Evolutionary conservation across 768 basidiomycete genomes (phyloP).

Genomic region (Asterophora lycoperdoides): DNA sequence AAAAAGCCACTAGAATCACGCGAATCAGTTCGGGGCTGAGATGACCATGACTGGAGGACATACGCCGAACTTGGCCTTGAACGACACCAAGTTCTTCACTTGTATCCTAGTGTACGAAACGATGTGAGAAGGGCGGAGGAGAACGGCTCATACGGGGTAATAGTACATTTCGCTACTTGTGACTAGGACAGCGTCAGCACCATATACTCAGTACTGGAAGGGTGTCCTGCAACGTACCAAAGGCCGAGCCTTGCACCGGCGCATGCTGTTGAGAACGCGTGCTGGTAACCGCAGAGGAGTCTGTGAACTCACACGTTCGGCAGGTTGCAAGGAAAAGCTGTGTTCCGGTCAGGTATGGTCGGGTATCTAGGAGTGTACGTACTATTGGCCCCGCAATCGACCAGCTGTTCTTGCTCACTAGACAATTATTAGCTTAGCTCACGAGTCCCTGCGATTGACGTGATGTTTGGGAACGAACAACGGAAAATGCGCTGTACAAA

Average conservation of each 20-base stretch:
- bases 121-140: background rate
- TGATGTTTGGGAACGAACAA: slow-evolving; percentile 13
- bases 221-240: slow-evolving; percentile 6
- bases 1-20: slow-evolving; percentile 38
- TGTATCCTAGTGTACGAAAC: slow-evolving; percentile 16
- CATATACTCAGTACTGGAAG: background rate
- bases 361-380: too few relatives aligned
- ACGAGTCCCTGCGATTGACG: background rate
- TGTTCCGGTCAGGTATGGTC: too few relatives aligned
- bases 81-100: slow-evolving; percentile 14
- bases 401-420: slow-evolving; percentile 25
- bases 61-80: slow-evolving; percentile 19
- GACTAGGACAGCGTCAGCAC: slow-evolving; percentile 5
- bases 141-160: background rate
- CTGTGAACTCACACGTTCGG: slow-evolving; percentile 18
- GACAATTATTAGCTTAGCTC: background rate
- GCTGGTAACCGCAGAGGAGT: background rate
- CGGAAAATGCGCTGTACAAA: slow-evolving; percentile 24
- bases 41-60: background rate
- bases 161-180: slow-evolving; percentile 24
- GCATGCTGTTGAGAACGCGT: background rate
- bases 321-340: slow-evolving; percentile 22
- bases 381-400: slow-evolving; percentile 23
- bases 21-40: too few relatives aligned
- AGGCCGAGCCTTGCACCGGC: slow-evolving; percentile 11